A percentile compares a stretch with the other conserved stretches of the same genome.
phyloP scores from a whole-genome alignment of 345 rosid genomes.

The Syzygium aromaticum region DNA sequence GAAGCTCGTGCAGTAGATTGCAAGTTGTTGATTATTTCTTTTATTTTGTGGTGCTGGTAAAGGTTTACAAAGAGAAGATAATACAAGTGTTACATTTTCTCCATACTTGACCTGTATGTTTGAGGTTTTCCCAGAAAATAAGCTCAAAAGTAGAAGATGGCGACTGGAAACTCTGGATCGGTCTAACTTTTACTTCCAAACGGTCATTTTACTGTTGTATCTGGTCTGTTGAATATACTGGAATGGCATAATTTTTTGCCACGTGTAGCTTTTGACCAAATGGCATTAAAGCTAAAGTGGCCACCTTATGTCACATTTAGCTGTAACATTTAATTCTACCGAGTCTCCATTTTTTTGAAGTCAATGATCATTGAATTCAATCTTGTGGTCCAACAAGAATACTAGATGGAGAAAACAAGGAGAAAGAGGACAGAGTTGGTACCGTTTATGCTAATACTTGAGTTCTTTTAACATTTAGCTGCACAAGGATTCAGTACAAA shows the following conservation, averaged over 20 bases:
- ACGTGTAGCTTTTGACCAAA: not conserved
- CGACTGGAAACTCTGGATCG: not conserved
- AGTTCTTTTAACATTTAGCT: not conserved
- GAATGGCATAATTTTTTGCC: not conserved
- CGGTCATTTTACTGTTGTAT: not conserved
- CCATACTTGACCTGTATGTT: not conserved
- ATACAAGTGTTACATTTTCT: not conserved
- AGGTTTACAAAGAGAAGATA: not conserved
- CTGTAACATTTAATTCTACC: not conserved
- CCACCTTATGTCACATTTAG: not conserved
- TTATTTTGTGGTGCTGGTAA: not conserved
- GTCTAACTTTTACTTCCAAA: not conserved
- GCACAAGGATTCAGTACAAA: not conserved
- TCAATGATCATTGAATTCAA: not conserved
- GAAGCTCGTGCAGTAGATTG: not conserved
- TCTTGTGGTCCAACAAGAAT: not conserved
- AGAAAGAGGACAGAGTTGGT: not conserved
- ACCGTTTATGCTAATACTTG: not conserved
- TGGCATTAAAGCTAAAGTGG: not conserved
- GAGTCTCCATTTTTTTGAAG: not conserved
- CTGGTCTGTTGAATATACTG: not conserved
- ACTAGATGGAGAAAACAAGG: not conserved
- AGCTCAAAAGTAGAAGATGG: not conserved
- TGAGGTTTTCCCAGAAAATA: not conserved
- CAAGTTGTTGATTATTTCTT: not conserved